Base-by-base conservation (phyloP, 1,284 basidiomycete genomes). In the Grifola frondosa region DNA sequence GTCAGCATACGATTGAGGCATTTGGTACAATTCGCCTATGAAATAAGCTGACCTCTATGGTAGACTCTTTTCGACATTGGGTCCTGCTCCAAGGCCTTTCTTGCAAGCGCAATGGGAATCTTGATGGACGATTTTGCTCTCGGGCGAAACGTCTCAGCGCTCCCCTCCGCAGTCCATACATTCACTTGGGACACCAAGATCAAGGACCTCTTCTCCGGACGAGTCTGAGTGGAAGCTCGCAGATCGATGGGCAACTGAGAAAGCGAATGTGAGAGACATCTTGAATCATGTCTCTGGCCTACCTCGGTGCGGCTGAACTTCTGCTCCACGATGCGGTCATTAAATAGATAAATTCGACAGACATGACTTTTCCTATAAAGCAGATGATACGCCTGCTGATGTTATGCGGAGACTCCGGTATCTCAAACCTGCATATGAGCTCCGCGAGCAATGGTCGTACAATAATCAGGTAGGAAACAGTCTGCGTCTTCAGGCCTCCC, bases 391-490 rank as follows among this genome's bases (percentile, higher is more conserved):
- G 0, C 44, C 60, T 0, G 31, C 32, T 4, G 63, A 63, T 12
- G 26, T 63, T 9, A 40, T 71, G 10, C 12, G 20, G 16, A 59
- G 63, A 8, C 46, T 74, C 49, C 56, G 52, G 12, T 37, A 69
- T 44, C 56, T 74, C 8, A 56, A 51, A 2, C 65, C 69, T 0
- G 60, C 64, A 1, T 67, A 62, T 31, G 73, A 71, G 49, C 55
- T 75, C 3, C 63, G 73, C 20, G 55, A 73, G 45, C 52, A 54
- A 17, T 74, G 59, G 53, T 63, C 62, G 6, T 75, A 74, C 53
- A 73, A 67, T 50, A 74, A 74, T 30, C 60, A 64, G 40, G 74
- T 68, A n/a, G n/a, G n/a, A n/a, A n/a, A n/a, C n/a, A n/a, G n/a
- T n/a, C n/a, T n/a, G n/a, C n/a, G n/a, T n/a, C n/a, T n/a, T n/a